Conservation (phyloP, 805 yeast species). For the Nakazawaea wickerhamii region DNA sequence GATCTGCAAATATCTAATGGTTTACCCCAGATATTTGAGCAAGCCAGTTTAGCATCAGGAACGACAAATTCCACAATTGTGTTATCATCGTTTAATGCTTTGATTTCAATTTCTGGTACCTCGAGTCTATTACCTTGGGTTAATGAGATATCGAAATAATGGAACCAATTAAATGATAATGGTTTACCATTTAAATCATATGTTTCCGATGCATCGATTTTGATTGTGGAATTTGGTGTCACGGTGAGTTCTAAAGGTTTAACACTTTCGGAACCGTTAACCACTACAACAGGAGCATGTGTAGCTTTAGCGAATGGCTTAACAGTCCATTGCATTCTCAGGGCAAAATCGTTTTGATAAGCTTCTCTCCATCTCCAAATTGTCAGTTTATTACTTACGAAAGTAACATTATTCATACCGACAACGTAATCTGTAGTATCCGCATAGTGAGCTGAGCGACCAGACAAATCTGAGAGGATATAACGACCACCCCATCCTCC, state of each 20-base stretch:
- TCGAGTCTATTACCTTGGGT: conserved; percentile 21
- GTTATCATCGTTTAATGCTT: conserved; percentile 11
- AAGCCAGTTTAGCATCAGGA: conserved; percentile 16
- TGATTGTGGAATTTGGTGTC: conserved; percentile 15
- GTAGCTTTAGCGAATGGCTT: conserved; percentile 20
- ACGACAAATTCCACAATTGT: conserved; percentile 15
- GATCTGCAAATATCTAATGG: conserved; percentile 16
- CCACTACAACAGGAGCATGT: conserved; percentile 24
- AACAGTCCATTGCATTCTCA: conserved; percentile 29
- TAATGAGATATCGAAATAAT: conserved; percentile 21
- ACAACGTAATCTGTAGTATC: conserved; percentile 22
- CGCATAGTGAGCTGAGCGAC: conserved; percentile 18
- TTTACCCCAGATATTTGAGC: conserved; percentile 13
- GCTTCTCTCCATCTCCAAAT: conserved; percentile 32
- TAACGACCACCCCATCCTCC: conserved; percentile 34
- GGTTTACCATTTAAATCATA: conserved; percentile 20
- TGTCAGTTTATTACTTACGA: conserved; percentile 22
- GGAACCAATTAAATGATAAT: conserved; percentile 23
- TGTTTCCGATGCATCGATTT: conserved; percentile 21
- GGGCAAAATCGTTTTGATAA: conserved; percentile 26
- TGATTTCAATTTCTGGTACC: conserved; percentile 18
- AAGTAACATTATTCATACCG: conserved; percentile 17
- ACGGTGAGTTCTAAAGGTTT: conserved; percentile 17
- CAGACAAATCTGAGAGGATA: conserved; percentile 19
- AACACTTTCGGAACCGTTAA: conserved; percentile 19